These are phyloP conservation scores for Amanita molliuscula DNA, from an alignment of 768 basidiomycete genomes.

Conservation along the genomic window DNA sequence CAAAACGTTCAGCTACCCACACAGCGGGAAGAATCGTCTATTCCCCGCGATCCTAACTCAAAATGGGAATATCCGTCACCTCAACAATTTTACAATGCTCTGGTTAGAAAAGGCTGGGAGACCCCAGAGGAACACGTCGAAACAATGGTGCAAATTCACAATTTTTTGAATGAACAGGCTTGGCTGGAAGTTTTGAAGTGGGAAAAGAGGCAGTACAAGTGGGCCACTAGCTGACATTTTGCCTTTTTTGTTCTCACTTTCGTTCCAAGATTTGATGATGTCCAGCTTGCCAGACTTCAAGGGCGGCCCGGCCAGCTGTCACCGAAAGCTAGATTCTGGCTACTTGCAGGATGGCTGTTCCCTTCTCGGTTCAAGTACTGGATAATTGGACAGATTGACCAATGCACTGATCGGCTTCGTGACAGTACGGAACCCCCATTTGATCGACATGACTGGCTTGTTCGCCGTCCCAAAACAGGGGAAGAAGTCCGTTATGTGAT, in stretches of 20 bases:
- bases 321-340: conserved; percentile 84
- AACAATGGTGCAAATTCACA: conserved; percentile 97
- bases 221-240: conserved; percentile 17
- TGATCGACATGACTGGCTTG: conserved; percentile 96
- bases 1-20: conserved; percentile 59
- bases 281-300: conserved; percentile 75
- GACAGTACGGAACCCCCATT: conserved; percentile 85
- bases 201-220: conserved; percentile 69
- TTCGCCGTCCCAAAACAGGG: conserved; percentile 69
- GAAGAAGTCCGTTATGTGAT: conserved; percentile 93
- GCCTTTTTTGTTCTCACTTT: background rate
- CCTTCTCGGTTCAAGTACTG: conserved; percentile 86
- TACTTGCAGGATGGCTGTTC: conserved; percentile 82
- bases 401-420: background rate
- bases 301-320: conserved; percentile 90
- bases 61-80: conserved; percentile 96
- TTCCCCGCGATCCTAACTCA: conserved; percentile 53
- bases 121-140: conserved; percentile 94
- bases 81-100: conserved; percentile 96
- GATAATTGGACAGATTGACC: background rate
- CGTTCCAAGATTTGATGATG: conserved; percentile 44
- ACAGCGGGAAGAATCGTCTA: conserved; percentile 70
- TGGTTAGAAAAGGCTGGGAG: conserved; percentile 94
- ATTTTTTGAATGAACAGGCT: conserved; percentile 93
- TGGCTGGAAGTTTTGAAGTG: conserved; percentile 93